Evolutionary conservation across 1,284 basidiomycete species (phyloP), one percentile per base, ranked within the genome.

Genomic region (Boletellus deceptivus): DNA sequence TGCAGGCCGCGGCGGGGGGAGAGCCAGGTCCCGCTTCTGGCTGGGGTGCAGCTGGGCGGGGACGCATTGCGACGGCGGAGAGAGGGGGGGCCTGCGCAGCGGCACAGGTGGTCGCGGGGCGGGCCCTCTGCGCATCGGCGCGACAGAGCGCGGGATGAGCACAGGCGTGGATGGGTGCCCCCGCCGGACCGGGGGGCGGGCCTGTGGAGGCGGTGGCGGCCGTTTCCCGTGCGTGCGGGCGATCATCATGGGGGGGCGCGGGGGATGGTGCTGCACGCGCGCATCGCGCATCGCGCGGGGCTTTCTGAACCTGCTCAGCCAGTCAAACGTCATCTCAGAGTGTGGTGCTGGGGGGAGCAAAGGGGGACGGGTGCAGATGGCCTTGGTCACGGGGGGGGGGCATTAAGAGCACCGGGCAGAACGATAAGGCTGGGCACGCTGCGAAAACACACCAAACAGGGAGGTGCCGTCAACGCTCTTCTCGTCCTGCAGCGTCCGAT

Each of bases 371-470:
- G 43, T 44, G 50, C 24, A 51, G 54, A 36, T 43, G 18, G 14
- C 18, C 39, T 33, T 43, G 22, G 37, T 63, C 52, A 55, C 52
- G 49, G 48, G 46, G 58, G 49, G 48, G 46, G 58, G 65, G 47
- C 54, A 62, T 68, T 67, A 65, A 67, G 62, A 65, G 64, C 52
- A 53, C 7, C 46, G 55, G 55, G 37, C 24, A 44, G 31, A 35
- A 46, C 53, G 61, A 68, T 65, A 65, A 68, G 66, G 39, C 59
- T 54, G 52, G 58, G 51, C 52, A 53, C 58, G 50, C 54, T 55
- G 58, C 58, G 60, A 54, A 56, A 45, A 53, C 39, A 41, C 33
- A 40, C 63, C 53, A 62, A 65, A 65, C 52, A 52, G 53, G 63
- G 62, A 38, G 49, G 35, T 68, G 55, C 58, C 56, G 62, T 55